Evolutionary conservation across 192 early-diverging fungal genomes (phyloP).

Genomic region (Coemansia biformis): DNA sequence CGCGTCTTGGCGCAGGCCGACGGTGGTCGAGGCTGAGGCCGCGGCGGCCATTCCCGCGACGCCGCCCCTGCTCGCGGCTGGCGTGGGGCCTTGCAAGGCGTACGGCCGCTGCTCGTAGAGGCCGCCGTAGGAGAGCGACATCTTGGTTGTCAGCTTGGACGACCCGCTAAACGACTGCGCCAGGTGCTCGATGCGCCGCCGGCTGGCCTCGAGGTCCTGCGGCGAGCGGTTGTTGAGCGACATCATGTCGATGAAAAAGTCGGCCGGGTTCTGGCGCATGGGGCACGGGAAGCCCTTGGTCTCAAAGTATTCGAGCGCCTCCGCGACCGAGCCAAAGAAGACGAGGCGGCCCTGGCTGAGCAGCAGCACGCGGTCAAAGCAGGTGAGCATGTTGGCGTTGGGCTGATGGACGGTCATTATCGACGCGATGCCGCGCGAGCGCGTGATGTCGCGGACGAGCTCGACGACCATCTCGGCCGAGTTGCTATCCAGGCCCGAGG

Average conservation of each 20-base stretch:
- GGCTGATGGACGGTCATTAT: conserved; percentile 96
- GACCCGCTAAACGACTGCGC: conserved; percentile 24
- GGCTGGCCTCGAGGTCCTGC: conserved; percentile 31
- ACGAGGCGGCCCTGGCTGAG: conserved; percentile 76
- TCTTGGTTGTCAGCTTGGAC: conserved; percentile 25
- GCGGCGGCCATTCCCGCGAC: too few species aligned
- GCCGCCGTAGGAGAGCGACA: conserved; percentile 44
- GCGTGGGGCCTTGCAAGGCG: conserved; percentile 5
- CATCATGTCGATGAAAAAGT: conserved; percentile 59
- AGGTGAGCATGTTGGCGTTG: conserved; percentile 79
- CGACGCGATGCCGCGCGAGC: conserved; percentile 71
- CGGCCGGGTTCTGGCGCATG: conserved; percentile 85
- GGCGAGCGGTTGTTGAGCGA: conserved; percentile 50
- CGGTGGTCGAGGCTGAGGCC: neutral
- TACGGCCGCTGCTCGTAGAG: conserved; percentile 30
- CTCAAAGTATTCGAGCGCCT: conserved; percentile 66
- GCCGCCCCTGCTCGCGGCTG: too few species aligned
- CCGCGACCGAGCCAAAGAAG: conserved; percentile 70
- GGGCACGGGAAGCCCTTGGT: conserved; percentile 77
- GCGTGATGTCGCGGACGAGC: conserved; percentile 71
- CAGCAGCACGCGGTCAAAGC: conserved; percentile 87
- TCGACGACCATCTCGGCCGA: conserved; percentile 95
- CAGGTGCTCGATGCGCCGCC: conserved; percentile 32
- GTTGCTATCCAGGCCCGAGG: conserved; percentile 81
- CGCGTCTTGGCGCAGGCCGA: conserved; percentile 5